Evolutionary conservation across 2,329 filamentous ascomycete species (phyloP).

Genomic region (Fusarium coicis): DNA sequence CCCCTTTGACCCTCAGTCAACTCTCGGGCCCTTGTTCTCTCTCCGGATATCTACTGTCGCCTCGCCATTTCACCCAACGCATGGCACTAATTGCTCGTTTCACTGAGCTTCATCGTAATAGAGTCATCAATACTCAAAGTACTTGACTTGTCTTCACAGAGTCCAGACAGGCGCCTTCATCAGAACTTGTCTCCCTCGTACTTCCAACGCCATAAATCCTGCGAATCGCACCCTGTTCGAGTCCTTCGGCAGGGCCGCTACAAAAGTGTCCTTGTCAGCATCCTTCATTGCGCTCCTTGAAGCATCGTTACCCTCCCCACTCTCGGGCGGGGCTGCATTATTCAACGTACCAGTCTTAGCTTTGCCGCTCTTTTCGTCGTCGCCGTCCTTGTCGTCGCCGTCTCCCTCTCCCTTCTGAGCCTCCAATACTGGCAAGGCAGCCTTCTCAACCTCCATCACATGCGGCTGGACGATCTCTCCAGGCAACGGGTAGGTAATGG

Average conservation of each 20-base stretch:
- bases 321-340: conserved; percentile 27
- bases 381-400: conserved; percentile 55
- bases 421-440: conserved; percentile 70
- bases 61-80: not conserved
- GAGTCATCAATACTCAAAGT: not conserved
- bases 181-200: conserved; percentile 79
- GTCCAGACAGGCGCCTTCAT: conserved; percentile 81
- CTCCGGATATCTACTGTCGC: conserved; percentile 12
- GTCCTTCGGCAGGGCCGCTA: conserved; percentile 57
- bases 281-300: conserved; percentile 43
- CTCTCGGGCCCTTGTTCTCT: not conserved
- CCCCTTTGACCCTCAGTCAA: not conserved
- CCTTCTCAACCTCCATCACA: conserved; percentile 89
- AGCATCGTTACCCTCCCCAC: conserved; percentile 43
- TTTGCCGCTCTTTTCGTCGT: conserved; percentile 58
- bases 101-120: not conserved
- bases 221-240: conserved; percentile 75
- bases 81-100: conserved; percentile 7
- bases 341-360: conserved; percentile 60
- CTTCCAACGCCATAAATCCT: conserved; percentile 79
- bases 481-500: conserved; percentile 85
- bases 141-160: conserved; percentile 45
- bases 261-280: conserved; percentile 54
- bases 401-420: conserved; percentile 54
- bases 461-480: conserved; percentile 75